These are phyloP conservation scores for Colletotrichum tanaceti DNA, from an alignment of 2,329 filamentous ascomycete genomes.

Conservation along the genomic window DNA sequence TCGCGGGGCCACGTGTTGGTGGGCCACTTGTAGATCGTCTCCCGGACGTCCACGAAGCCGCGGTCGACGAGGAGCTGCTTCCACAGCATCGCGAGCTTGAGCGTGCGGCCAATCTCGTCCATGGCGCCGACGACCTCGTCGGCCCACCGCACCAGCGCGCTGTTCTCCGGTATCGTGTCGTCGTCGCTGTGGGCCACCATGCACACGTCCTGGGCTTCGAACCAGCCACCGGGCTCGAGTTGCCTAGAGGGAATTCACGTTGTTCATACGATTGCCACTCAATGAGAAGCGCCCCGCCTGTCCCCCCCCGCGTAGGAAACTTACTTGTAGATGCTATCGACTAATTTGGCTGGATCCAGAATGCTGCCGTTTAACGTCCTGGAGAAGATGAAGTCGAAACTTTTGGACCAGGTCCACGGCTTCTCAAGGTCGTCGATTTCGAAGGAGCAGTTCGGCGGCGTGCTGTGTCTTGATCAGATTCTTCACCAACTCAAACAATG, in stretches of 20 bases:
- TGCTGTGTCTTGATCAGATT: constrained; percentile 37
- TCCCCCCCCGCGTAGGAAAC: not conserved
- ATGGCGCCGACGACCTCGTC: constrained; percentile 49
- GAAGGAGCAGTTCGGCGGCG: constrained; percentile 60
- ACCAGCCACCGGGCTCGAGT: constrained; percentile 50
- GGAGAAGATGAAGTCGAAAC: constrained; percentile 53
- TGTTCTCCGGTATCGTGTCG: constrained; percentile 47
- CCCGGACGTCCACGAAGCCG: constrained; percentile 51
- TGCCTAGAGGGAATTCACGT: constrained; percentile 15
- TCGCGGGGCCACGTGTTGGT: constrained; percentile 53
- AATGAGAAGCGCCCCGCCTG: too few species aligned
- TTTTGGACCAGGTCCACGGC: constrained; percentile 48
- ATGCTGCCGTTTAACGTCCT: constrained; percentile 49
- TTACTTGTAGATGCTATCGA: constrained; percentile 44
- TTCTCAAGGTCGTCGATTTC: constrained; percentile 53
- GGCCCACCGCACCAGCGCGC: constrained; percentile 49
- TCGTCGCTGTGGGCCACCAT: constrained; percentile 49
- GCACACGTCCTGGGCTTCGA: constrained; percentile 49
- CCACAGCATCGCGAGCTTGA: constrained; percentile 46
- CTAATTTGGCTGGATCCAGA: constrained; percentile 44
- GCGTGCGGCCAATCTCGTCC: constrained; percentile 46
- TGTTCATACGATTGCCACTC: too few species aligned
- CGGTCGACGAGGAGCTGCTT: constrained; percentile 46
- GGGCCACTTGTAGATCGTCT: constrained; percentile 50
- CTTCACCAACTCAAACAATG: too few species aligned